Conservation (phyloP, 2,329 filamentous ascomycete genomes). For the Stagonosporopsis cucurbitacearum region DNA sequence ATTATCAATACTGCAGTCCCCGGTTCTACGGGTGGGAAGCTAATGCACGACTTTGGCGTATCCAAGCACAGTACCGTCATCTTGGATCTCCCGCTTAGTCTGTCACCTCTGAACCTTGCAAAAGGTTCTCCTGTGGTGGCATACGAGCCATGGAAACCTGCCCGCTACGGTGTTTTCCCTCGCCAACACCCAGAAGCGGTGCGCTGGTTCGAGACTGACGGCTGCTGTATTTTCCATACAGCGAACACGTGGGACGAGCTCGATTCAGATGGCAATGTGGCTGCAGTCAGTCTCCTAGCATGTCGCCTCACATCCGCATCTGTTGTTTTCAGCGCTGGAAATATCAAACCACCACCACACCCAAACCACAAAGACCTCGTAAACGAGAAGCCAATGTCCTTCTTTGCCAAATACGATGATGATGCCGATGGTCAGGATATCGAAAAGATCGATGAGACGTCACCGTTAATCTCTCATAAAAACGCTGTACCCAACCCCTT, state of each 20-base stretch:
- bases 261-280: slow-evolving; percentile 38
- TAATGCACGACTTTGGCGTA: slow-evolving; percentile 80
- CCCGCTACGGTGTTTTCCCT: slow-evolving; percentile 73
- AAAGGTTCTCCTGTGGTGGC: slow-evolving; percentile 63
- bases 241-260: slow-evolving; percentile 72
- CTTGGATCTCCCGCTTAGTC: slow-evolving; percentile 70
- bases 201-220: slow-evolving; percentile 71
- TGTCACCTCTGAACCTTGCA: slow-evolving; percentile 68
- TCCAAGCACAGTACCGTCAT: slow-evolving; percentile 69
- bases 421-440: slow-evolving; percentile 33
- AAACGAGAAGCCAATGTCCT: slow-evolving; percentile 50
- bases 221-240: slow-evolving; percentile 75
- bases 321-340: slow-evolving; percentile 69
- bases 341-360: slow-evolving; percentile 61
- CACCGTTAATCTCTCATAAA: slow-evolving; percentile 23
- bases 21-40: slow-evolving; percentile 68
- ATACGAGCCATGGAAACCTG: slow-evolving; percentile 63
- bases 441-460: slow-evolving; percentile 38
- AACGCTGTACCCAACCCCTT: slow-evolving; percentile 10
- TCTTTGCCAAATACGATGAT: slow-evolving; percentile 55
- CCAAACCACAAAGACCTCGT: slow-evolving; percentile 41
- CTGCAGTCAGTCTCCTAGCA: slow-evolving; percentile 67
- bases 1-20: slow-evolving; percentile 64
- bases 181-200: slow-evolving; percentile 63
- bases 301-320: slow-evolving; percentile 72